A percentile compares a stretch with the other conserved stretches of the same genome.
These are phyloP conservation scores for Sarocladiaceae sp. DNA, from an alignment of 2,329 filamentous ascomycete species.

Conservation along the genomic window DNA sequence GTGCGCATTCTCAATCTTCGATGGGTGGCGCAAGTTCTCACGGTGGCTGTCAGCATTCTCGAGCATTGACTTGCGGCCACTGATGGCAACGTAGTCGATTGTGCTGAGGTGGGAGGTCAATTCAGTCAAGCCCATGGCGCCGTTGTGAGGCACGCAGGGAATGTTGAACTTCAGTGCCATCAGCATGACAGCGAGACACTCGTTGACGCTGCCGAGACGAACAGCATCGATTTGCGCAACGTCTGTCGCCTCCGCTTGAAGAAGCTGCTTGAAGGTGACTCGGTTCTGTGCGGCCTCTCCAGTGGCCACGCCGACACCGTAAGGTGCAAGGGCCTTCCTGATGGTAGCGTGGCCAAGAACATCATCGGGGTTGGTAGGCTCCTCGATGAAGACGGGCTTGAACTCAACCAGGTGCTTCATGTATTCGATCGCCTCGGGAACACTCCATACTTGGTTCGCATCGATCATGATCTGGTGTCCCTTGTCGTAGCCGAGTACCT, in stretches of 20 bases:
- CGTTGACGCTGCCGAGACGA: conserved; percentile 85
- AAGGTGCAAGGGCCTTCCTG: conserved; percentile 70
- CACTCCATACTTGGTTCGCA: conserved; percentile 89
- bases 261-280: conserved; percentile 89
- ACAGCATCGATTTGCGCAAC: conserved; percentile 89
- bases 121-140: conserved; percentile 85
- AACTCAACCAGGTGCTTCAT: conserved; percentile 80
- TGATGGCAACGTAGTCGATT: conserved; percentile 72
- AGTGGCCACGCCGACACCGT: conserved; percentile 79
- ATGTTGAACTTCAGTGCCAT: conserved; percentile 77
- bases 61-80: conserved; percentile 20
- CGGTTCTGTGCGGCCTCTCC: conserved; percentile 97
- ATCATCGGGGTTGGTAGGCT: conserved; percentile 87
- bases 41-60: conserved; percentile 21
- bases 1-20: conserved; percentile 19
- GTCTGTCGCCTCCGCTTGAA: conserved; percentile 75
- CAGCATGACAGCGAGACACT: conserved; percentile 84
- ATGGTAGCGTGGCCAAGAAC: conserved; percentile 84
- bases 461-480: conserved; percentile 90
- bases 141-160: conserved; percentile 84
- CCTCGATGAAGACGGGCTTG: conserved; percentile 92
- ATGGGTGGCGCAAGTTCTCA: conserved; percentile 22
- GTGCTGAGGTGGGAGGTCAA: conserved; percentile 92
- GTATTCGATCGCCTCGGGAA: conserved; percentile 82
- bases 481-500: conserved; percentile 76